Conservation (phyloP, 2,329 filamentous ascomycete genomes). For the Cladosporium cucumerinum region DNA sequence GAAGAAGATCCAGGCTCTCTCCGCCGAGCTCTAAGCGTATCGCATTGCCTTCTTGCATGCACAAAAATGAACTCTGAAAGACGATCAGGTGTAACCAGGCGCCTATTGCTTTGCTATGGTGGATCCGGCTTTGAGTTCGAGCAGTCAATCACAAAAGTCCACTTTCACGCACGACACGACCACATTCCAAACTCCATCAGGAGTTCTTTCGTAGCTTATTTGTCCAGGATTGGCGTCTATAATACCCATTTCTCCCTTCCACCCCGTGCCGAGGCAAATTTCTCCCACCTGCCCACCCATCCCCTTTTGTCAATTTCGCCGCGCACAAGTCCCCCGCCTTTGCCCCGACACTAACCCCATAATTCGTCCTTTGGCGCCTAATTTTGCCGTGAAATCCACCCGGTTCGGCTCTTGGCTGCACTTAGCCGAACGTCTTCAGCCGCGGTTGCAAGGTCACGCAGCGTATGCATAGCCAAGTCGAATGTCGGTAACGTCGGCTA, state of each 20-base stretch:
- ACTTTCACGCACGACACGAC: slow-evolving; percentile 15
- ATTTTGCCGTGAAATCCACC: not conserved
- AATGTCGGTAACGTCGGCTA: slow-evolving; percentile 15
- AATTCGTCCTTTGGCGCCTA: not conserved
- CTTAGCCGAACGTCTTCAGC: slow-evolving; percentile 8
- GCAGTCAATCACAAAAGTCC: slow-evolving; percentile 17
- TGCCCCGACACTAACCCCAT: not conserved
- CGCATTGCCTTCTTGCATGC: not conserved
- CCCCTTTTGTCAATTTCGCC: slow-evolving; percentile 2
- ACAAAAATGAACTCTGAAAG: slow-evolving; percentile 14
- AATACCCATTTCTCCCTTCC: slow-evolving; percentile 12
- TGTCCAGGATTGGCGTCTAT: slow-evolving; percentile 8
- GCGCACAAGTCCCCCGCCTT: not conserved
- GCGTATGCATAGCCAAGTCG: slow-evolving; percentile 5
- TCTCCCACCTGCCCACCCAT: not conserved
- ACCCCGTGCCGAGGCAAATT: not conserved
- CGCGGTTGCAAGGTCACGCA: slow-evolving; percentile 15
- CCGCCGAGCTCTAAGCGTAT: slow-evolving; percentile 36
- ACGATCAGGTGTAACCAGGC: slow-evolving; percentile 11
- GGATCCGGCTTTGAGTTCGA: slow-evolving; percentile 17
- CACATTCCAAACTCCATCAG: slow-evolving; percentile 3
- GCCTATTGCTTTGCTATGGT: slow-evolving; percentile 14
- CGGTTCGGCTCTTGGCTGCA: not conserved
- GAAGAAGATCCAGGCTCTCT: slow-evolving; percentile 85
- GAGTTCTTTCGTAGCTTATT: slow-evolving; percentile 14